Base-by-base conservation (phyloP, 1,284 basidiomycete genomes). In the Trichosporon faecale region DNA sequence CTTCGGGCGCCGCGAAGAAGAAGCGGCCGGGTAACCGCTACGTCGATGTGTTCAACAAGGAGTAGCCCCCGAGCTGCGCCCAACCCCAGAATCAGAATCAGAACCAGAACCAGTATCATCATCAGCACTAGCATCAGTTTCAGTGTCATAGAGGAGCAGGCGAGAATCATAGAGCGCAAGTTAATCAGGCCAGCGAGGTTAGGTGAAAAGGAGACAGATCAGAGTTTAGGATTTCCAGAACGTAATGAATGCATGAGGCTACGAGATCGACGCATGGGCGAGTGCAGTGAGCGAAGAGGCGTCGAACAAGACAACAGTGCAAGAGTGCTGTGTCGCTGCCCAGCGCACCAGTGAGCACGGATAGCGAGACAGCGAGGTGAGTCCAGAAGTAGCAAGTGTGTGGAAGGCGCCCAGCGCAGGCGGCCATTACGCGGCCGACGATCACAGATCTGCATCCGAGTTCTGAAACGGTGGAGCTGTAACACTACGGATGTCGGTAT, bases 11-110 rank as follows among this genome's bases (percentile, higher is more conserved):
- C 2, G 74, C 76, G 16, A 93, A 91, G 83, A 89, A 91, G 74
- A 89, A 91, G 73, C 89, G 89, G 85, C 91, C 65, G 88, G 91
- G 68, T n/a, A 92, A 86, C 81, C 89, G 91, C 73, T 95, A 95
- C 79, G 93, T 95, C 16, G 82, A 82, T 70, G 79, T 84, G 21
- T 77, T 83, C 66, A 61, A 61, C 29, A 61, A 61, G 29, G 57
- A 61, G 57, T 61, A 12, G n/a, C n/a, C n/a, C n/a, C n/a, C n/a
- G n/a, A n/a, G n/a, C n/a, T n/a, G n/a, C n/a, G n/a, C n/a, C n/a
- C n/a, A n/a, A n/a, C n/a, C n/a, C n/a, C n/a, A n/a, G n/a, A n/a
- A n/a, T n/a, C n/a, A n/a, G n/a, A n/a, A n/a, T n/a, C n/a, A n/a
- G n/a, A 18, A 18, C 7, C 40, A 44, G 40, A n/a, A 18, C 18